Base-by-base conservation (phyloP, 2,329 filamentous ascomycete genomes). In the Pezicula neosporulosa region DNA sequence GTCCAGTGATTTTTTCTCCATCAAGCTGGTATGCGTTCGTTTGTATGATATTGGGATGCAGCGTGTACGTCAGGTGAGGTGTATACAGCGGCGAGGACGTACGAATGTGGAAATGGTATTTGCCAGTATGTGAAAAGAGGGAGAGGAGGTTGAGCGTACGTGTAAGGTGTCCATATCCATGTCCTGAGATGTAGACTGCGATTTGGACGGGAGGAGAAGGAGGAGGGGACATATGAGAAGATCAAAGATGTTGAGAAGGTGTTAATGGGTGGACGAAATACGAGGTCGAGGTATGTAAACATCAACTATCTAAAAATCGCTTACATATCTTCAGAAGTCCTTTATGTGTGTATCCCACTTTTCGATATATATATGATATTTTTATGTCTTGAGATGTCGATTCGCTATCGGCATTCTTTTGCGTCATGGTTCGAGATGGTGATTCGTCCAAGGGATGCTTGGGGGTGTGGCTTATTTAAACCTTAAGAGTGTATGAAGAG, bases 131-230 rank as follows among this genome's bases (percentile, higher is more conserved):
- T 41, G 60, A 51, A 59, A 57, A 13, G 47, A 56, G 41, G 66
- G 67, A 6, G 59, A 62, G 15, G 69, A 75, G 53, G 60, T 64
- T 24, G 65, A 63, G 19, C 72, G 74, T 65, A 70, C 72, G 18
- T 49, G 67, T 44, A 67, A 71, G 27, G 27, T 53, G 48, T 13
- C 49, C 48, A 19, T 45, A 51, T 38, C 43, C 51, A 49, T 51
- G 44, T 30, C 46, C 44, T 9, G 49, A 49, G 27, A 53, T 48
- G 18, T 52, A 51, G 15, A 56, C 51, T 45, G 48, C 48, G 45
- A 54, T 54, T 44, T 54, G 57, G 46, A 56, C 5, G 24, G 5
- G 49, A 55, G 53, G 52, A 46, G 51, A 47, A 44, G n/a, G 13
- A 46, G 51, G 49, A 44, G n/a, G 13, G 10, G 44, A 16, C 48